Base-by-base conservation (phyloP, 139 green algal genomes). In the Tetradesmus lagerheimii region DNA sequence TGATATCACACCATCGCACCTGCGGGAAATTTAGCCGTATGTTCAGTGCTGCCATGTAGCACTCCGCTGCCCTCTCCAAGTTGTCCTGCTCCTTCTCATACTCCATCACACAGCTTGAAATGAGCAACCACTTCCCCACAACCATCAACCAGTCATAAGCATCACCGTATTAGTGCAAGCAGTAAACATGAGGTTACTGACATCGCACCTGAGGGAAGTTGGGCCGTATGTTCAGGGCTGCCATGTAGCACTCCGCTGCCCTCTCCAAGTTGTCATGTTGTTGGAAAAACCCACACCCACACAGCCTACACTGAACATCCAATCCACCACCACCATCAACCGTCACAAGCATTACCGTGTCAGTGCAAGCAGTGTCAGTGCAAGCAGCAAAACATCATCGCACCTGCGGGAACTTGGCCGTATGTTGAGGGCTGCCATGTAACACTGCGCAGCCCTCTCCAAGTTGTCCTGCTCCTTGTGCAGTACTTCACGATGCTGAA, bases 11-110 rank as follows among this genome's bases (percentile, higher is more conserved):
- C n/a, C n/a, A 4, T 47, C 87, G 0, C 31, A 93, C 91, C 89
- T 95, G 92, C 0, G 94, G 96, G 82, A 96, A 97, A 91, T 96
- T 93, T 20, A 93, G 89, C 66, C 95, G 87, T 8, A 95, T 93
- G 23, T 91, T 74, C 6, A 97, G 85, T 0, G 95, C 95, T 4
- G 91, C 92, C 64, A 89, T 86, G 89, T 96, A 97, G 91, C 95
- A 96, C 90, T 96, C 92, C 14, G 94, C 89, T 1, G 94, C 95
- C 1, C 84, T 71, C 79, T 95, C 91, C 27, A 99, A 80, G 89
- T 98, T 98, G 89, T 96, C 96, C 2, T 89, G 85, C 64, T 97
- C 96, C 89, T 96, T 95, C n/a, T n/a, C n/a, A n/a, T n/a, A n/a
- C n/a, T n/a, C n/a, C n/a, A n/a, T n/a, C n/a, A n/a, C n/a, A n/a